Conservation (phyloP, 345 rosid species). For the Melastoma malabathricum region DNA sequence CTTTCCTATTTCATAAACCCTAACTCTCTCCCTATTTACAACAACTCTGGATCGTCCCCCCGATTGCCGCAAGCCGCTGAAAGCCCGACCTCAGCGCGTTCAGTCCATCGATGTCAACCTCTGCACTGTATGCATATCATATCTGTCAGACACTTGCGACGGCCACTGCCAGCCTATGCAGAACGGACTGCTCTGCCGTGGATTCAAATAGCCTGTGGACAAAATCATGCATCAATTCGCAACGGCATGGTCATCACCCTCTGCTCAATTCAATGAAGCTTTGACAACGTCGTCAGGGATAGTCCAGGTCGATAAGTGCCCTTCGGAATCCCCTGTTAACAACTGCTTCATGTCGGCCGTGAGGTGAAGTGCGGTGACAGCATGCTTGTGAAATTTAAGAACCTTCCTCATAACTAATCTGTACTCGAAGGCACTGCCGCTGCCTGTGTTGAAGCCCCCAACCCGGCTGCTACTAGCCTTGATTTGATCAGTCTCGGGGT, state of each 20-base stretch:
- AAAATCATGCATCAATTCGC: too few relatives aligned
- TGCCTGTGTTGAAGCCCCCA: constrained; percentile 46
- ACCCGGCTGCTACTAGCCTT: constrained; percentile 32
- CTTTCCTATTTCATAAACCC: too few relatives aligned
- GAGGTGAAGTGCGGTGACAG: constrained; percentile 78
- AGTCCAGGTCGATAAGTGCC: constrained; percentile 90
- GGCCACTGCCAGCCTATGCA: too few relatives aligned
- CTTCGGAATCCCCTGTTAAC: constrained; percentile 81
- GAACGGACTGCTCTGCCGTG: too few relatives aligned
- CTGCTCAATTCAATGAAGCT: constrained; percentile 44
- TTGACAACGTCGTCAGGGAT: constrained; percentile 68
- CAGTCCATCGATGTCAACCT: too few relatives aligned
- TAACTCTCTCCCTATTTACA: too few relatives aligned
- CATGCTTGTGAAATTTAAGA: constrained; percentile 73
- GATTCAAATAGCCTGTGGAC: too few relatives aligned
- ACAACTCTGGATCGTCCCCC: too few relatives aligned
- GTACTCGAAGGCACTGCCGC: constrained; percentile 54
- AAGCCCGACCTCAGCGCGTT: too few relatives aligned
- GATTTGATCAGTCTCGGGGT: constrained; percentile 33
- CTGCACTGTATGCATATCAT: too few relatives aligned
- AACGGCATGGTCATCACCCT: not conserved
- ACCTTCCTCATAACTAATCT: constrained; percentile 71
- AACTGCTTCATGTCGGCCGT: constrained; percentile 80
- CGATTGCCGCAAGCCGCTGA: too few relatives aligned
- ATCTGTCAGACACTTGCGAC: too few relatives aligned